Evolutionary conservation across 2,329 filamentous ascomycete genomes (phyloP).

Genomic region (Phialocephala subalpina): DNA sequence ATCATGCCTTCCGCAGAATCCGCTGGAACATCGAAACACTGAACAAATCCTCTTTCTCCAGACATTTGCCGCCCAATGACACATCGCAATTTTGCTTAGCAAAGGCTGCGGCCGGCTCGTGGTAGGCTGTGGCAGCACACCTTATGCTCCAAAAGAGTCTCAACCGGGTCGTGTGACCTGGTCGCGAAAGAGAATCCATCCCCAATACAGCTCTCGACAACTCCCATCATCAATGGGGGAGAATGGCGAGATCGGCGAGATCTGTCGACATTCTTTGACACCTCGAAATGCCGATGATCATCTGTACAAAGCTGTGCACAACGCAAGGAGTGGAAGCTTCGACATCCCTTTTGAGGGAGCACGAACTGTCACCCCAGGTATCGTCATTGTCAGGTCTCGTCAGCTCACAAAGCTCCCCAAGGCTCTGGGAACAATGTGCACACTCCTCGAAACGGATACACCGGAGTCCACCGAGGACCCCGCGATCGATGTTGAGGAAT

Average conservation of each 20-base stretch:
- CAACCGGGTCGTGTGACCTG: slow-evolving; percentile 30
- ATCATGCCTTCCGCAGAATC: slow-evolving; percentile 26
- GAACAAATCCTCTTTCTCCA: neutral
- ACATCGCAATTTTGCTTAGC: slow-evolving; percentile 29
- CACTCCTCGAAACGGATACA: slow-evolving; percentile 4
- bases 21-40: slow-evolving; percentile 24
- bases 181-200: neutral
- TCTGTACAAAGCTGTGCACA: slow-evolving; percentile 7
- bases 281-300: slow-evolving; percentile 9
- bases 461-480: slow-evolving; percentile 26
- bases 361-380: slow-evolving; percentile 21
- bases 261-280: slow-evolving; percentile 14
- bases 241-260: neutral
- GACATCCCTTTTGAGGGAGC: neutral
- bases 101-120: neutral
- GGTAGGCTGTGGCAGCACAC: neutral
- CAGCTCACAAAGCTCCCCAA: slow-evolving; percentile 23
- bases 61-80: slow-evolving; percentile 28
- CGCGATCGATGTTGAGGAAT: slow-evolving; percentile 13
- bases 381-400: slow-evolving; percentile 17
- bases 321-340: slow-evolving; percentile 12
- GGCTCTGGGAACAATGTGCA: neutral
- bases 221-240: too few species aligned
- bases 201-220: slow-evolving; percentile 7
- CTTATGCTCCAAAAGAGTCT: slow-evolving; percentile 16